Percentiles rank a stretch among this genome's conserved stretches.
Evolutionary conservation across 1,284 basidiomycete genomes (phyloP).

Genomic region (Caloboletus inedulis): DNA sequence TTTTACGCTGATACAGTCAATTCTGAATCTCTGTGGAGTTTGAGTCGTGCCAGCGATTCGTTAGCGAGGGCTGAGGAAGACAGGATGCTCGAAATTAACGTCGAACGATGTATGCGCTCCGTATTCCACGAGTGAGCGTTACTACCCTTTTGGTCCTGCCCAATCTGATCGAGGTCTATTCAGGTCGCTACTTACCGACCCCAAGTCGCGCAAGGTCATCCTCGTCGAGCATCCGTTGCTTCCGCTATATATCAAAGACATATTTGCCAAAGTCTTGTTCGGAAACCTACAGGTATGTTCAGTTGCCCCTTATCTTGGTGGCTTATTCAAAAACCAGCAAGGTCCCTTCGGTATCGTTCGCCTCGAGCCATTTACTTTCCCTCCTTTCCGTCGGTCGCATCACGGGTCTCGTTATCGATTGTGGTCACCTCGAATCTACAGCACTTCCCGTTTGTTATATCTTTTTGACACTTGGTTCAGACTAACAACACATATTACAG

Average conservation of each 20-base stretch:
- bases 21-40: constrained; percentile 55
- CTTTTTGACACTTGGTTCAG: neutral
- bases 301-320: neutral
- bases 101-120: constrained; percentile 68
- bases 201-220: constrained; percentile 91
- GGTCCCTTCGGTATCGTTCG: constrained; percentile 93
- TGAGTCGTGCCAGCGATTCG: constrained; percentile 51
- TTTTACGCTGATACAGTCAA: constrained; percentile 51
- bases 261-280: constrained; percentile 83
- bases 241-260: constrained; percentile 83
- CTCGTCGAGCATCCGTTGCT: constrained; percentile 87
- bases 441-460: constrained; percentile 71
- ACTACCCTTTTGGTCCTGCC: neutral
- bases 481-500: constrained; percentile 40
- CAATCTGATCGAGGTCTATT: constrained; percentile 5
- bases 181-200: constrained; percentile 88
- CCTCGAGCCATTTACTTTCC: constrained; percentile 80
- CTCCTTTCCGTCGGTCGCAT: constrained; percentile 84
- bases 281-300: constrained; percentile 78
- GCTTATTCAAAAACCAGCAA: constrained; percentile 29
- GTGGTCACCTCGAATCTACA: constrained; percentile 87
- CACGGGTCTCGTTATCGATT: constrained; percentile 90
- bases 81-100: constrained; percentile 59
- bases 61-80: constrained; percentile 70
- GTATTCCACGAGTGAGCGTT: constrained; percentile 83